A percentile compares a stretch with the other conserved stretches of the same genome.
phyloP scores from a whole-genome alignment of 2,329 filamentous ascomycete species.

The Diaporthe batatas region DNA sequence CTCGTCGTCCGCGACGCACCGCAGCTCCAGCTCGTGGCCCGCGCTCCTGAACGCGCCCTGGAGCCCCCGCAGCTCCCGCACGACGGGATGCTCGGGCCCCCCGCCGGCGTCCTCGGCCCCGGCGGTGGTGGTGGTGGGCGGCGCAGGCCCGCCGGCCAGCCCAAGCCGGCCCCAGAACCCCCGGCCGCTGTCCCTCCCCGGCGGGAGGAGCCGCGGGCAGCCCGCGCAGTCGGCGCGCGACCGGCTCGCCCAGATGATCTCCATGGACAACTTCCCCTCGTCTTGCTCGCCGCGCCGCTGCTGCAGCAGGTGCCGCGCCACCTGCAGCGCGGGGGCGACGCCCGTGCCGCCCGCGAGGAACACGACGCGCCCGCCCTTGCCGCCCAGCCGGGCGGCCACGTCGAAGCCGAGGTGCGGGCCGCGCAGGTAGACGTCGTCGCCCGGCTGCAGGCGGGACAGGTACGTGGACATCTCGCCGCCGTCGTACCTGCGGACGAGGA shows the following conservation, averaged over 20 bases:
- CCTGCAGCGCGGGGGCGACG: constrained; percentile 89
- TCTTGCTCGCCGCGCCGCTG: constrained; percentile 41
- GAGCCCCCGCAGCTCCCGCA: constrained; percentile 73
- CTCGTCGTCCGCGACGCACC: constrained; percentile 88
- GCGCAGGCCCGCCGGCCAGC: neutral
- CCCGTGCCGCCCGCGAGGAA: constrained; percentile 95
- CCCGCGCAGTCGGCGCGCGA: constrained; percentile 74
- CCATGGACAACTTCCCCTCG: constrained; percentile 61
- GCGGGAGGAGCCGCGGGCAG: constrained; percentile 51
- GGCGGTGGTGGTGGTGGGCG: too few relatives aligned
- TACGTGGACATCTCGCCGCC: constrained; percentile 90
- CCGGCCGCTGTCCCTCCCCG: too few relatives aligned
- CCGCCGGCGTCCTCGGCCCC: neutral
- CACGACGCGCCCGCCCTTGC: constrained; percentile 66
- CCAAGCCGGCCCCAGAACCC: constrained; percentile 44
- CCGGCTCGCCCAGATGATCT: constrained; percentile 87
- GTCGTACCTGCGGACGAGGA: constrained; percentile 83
- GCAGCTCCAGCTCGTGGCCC: constrained; percentile 69
- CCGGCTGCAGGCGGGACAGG: constrained; percentile 73
- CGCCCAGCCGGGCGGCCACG: constrained; percentile 54
- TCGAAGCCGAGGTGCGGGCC: constrained; percentile 82
- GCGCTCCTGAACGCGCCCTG: constrained; percentile 56
- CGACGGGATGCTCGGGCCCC: constrained; percentile 54
- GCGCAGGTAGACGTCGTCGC: constrained; percentile 78
- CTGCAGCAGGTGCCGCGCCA: constrained; percentile 72